Evolutionary conservation across 345 rosid species (phyloP).

Genomic region (Lepidium africanum): DNA sequence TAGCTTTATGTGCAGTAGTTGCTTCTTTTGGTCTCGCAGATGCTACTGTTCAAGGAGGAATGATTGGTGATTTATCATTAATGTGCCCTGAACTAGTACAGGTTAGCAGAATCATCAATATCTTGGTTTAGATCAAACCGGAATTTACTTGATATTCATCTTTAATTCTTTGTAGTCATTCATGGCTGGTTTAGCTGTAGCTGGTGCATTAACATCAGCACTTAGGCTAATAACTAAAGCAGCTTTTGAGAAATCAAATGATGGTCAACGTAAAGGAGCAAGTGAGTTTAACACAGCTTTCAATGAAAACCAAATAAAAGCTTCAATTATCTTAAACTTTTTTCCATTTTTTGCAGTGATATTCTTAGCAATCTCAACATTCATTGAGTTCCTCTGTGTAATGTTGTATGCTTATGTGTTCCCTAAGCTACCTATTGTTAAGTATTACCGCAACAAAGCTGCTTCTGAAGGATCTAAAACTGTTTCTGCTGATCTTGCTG

Average conservation of each 20-base stretch:
- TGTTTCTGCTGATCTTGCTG: constrained; percentile 82
- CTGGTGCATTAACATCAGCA: constrained; percentile 76
- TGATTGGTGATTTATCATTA: constrained; percentile 80
- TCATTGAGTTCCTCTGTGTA: constrained; percentile 56
- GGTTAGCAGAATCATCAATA: constrained; percentile 26
- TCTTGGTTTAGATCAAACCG: not conserved
- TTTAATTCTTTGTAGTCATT: constrained; percentile 47
- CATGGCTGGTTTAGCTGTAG: constrained; percentile 81
- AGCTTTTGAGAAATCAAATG: constrained; percentile 49
- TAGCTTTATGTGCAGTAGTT: constrained; percentile 58
- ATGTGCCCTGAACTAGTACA: constrained; percentile 89
- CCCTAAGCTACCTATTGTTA: constrained; percentile 72
- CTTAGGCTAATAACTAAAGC: constrained; percentile 73
- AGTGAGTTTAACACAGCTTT: constrained; percentile 34
- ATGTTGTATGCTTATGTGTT: constrained; percentile 55
- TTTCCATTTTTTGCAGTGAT: constrained; percentile 40
- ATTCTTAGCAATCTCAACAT: constrained; percentile 66
- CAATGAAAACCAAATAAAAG: not conserved
- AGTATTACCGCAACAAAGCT: constrained; percentile 77
- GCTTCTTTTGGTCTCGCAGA: constrained; percentile 82
- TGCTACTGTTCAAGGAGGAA: constrained; percentile 89
- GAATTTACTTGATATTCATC: not conserved
- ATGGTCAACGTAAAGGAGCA: constrained; percentile 77
- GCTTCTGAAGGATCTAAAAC: constrained; percentile 85
- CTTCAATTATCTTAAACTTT: not conserved